Evolutionary conservation across 179 eudicot genomes (phyloP), one percentile per base, ranked within the genome.

Genomic region (Silene coronaria): DNA sequence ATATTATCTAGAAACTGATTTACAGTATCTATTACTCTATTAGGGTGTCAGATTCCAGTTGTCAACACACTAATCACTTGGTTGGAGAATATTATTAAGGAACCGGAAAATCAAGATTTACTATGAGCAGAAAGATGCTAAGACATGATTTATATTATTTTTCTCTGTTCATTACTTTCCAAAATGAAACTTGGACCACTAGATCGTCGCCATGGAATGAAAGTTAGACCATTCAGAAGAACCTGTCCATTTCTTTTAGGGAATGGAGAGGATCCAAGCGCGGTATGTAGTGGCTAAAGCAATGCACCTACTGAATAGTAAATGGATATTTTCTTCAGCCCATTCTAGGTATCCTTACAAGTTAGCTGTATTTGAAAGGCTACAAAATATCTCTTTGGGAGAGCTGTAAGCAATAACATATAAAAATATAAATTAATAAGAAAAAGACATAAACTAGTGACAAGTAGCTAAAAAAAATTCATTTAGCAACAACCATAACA

Each of bases 401-500:
- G 14, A 67, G 51, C 13, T 67, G 55, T 38, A 26, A 24, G 13
- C 45, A 71, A 19, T 13, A 51, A 23, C 24, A 42, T 3, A 19
- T 14, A 66, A 16, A 6, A 5, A 59, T 21, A 17, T 28, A 58
- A 58, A 76, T 23, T 10, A n/a, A 16, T 14, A 72, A 21, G 17
- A 42, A 60, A 71, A 30, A 28, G 64, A 30, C 65, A 59, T 58
- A 53, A 23, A 58, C 67, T 51, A n/a, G 10, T 6, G 48, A 69
- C 42, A 60, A 45, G 69, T 28, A 42, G 61, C 28, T 13, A 66
- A 6, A 70, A 63, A 36, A 57, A 22, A 45, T 57, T 66, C 59
- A 48, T 22, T 45, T 53, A 73, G 67, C 62, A 70, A 70, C 30
- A 48, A 27, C 70, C 16, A 58, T 45, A 78, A 73, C 64, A 71